phyloP scores from a whole-genome alignment of 2,329 filamentous ascomycete genomes.

The Thielaviopsis punctulata region DNA sequence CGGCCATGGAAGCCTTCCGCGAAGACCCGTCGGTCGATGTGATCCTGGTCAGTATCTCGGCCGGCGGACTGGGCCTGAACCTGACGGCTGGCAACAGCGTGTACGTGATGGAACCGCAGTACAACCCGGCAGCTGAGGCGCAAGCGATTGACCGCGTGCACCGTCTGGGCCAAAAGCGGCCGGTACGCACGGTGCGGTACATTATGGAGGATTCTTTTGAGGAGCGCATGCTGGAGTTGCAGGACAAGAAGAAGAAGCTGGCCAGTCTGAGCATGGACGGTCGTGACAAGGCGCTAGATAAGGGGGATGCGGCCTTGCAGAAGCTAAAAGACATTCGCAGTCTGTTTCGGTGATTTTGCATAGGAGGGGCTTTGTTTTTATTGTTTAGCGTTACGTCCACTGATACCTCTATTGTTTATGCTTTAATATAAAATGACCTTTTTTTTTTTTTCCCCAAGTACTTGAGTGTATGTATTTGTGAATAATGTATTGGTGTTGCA shows the following conservation, averaged over 20 bases:
- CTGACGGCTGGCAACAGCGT: slow-evolving; percentile 72
- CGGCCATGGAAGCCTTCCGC: slow-evolving; percentile 62
- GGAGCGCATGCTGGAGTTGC: slow-evolving; percentile 77
- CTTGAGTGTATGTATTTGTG: too few relatives aligned
- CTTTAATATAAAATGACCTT: too few relatives aligned
- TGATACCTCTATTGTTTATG: neutral
- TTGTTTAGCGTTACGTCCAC: neutral
- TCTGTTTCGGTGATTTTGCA: slow-evolving; percentile 31
- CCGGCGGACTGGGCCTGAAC: slow-evolving; percentile 82
- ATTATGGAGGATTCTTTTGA: slow-evolving; percentile 87
- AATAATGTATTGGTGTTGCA: neutral
- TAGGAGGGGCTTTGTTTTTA: neutral
- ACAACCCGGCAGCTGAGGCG: slow-evolving; percentile 86
- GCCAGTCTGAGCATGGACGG: slow-evolving; percentile 74
- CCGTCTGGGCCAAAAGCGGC: slow-evolving; percentile 74
- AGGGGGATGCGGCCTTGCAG: slow-evolving; percentile 39
- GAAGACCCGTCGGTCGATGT: slow-evolving; percentile 54
- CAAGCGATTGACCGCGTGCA: slow-evolving; percentile 92
- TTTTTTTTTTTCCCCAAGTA: too few relatives aligned
- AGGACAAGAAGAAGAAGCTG: slow-evolving; percentile 82
- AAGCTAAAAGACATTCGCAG: slow-evolving; percentile 41
- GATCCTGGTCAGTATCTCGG: slow-evolving; percentile 82
- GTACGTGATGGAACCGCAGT: slow-evolving; percentile 97
- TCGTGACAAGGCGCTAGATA: slow-evolving; percentile 34
- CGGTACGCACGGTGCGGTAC: slow-evolving; percentile 72